Base-by-base conservation (phyloP, 495 filamentous ascomycete species). In the Penicillium pancosmium region DNA sequence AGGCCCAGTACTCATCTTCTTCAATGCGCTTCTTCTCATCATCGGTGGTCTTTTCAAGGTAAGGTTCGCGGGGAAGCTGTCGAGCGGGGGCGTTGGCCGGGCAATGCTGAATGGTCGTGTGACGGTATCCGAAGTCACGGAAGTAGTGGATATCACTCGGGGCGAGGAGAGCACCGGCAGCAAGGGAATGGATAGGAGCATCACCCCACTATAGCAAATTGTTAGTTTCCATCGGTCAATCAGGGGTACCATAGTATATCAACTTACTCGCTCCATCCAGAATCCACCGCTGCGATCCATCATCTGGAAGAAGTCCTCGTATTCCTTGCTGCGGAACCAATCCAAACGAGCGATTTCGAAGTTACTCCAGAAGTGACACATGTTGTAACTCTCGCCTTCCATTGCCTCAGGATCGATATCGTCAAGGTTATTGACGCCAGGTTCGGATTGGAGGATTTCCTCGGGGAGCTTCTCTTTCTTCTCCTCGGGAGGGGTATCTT, bases 291-390 rank as follows among this genome's bases (percentile, higher is more conserved):
- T 96, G 55, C 87, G 86, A 68, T 99, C 94, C 94, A 99, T 97
- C 90, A 96, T 96, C 65, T 97, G 82, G 79, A 99, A 99, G 78
- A 99, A 98, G 49, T 97, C 94, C 70, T 95, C 90, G 71, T 99
- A 99, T 65, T 88, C 87, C 74, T 96, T 91, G 78, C 92, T 96
- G 63, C 94, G 85, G 84, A 97, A 97, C 82, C 91, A 99, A 78
- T 91, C 88, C 53, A 99, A 81, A 54, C 88, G 86, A 18, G 94
- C 94, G 76, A 99, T 99, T 76, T 99, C 94, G 57, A 99, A 99
- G 72, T 99, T 99, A 80, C 91, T 96, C 94, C 94, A 99, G 82
- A 98, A 99, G 81, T 99, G 94, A 76, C 94, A 99, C 94, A 99
- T 99, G 80, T 99, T 99, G 79, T 99, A 99, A 62, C 84, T 89